Base-by-base conservation (phyloP, 495 filamentous ascomycete genomes). In the Melanomma pulvis-pyrius region DNA sequence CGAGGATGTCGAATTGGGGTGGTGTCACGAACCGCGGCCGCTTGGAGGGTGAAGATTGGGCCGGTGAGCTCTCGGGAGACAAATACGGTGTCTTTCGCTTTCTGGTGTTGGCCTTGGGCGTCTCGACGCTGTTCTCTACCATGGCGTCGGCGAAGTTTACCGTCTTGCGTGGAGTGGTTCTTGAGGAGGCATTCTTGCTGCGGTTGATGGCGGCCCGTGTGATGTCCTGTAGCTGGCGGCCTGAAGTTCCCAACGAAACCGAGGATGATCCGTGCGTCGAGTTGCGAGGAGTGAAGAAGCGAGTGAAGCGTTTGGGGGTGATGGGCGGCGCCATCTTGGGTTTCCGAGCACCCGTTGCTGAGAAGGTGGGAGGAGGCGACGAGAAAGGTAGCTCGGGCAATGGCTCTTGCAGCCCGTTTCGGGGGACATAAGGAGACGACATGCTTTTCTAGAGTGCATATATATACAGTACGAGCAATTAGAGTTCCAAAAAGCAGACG, bases 231-330 rank as follows among this genome's bases (percentile, higher is more conserved):
- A 96, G 81, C 55, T 78, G 74, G 26, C 75, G 63, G 4, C 71
- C 76, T 11, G 50, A 88, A 85, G 71, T 85, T 82, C 67, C 88
- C 0, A 60, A 32, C 80, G 67, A 82, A 83, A 17, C 79, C 84
- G 67, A 83, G 29, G 58, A 49, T 11, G 70, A 58, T 49, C 77
- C 60, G 56, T 64, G 71, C 73, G 63, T 70, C 74, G 80, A 76
- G 6, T 64, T 69, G 71, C 82, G 83, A 53, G 92, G 92, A 15
- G 90, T 93, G 72, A 96, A 97, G 79, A 97, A 97, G 29, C 86
- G 82, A 44, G 78, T 86, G 71, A 96, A 96, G 21, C 79, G 75
- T 67, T 77, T 78, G 25, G 79, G 79, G 7, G 79, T 81, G 49
- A 81, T 75, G 9, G 76, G 73, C 0, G 79, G 79, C 21, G 74